phyloP scores from a whole-genome alignment of 2,329 filamentous ascomycete genomes.

The Conoideocrella luteorostrata region DNA sequence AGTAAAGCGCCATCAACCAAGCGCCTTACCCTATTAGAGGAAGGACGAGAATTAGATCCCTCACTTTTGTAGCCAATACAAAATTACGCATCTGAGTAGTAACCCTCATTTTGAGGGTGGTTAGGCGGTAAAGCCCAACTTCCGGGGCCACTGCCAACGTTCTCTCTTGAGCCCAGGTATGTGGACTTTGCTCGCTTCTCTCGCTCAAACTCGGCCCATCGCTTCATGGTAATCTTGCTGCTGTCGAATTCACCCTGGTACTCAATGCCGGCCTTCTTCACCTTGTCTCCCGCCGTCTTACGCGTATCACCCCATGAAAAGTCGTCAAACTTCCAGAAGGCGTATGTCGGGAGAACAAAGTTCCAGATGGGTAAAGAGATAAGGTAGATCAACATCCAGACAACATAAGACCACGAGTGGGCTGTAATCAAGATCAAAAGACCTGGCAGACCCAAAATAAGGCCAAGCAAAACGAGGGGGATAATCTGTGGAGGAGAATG shows the following conservation, averaged over 20 bases:
- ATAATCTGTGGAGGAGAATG: constrained; percentile 74
- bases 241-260: constrained; percentile 96
- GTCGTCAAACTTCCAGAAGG: constrained; percentile 99
- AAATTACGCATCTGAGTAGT: constrained; percentile 44
- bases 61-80: no score
- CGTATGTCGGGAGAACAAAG: constrained; percentile 86
- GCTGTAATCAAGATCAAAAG: constrained; percentile 90
- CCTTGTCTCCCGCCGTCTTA: constrained; percentile 87
- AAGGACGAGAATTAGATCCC: no score
- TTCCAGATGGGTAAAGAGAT: constrained; percentile 94
- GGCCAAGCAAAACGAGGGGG: constrained; percentile 76
- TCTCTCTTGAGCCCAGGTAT: constrained; percentile 49
- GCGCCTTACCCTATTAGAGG: no score
- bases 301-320: constrained; percentile 98
- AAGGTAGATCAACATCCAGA: constrained; percentile 97
- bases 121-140: constrained; percentile 37
- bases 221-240: constrained; percentile 98
- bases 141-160: constrained; percentile 33
- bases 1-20: no score
- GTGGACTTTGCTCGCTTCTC: constrained; percentile 45
- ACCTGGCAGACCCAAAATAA: constrained; percentile 91
- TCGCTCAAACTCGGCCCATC: constrained; percentile 93
- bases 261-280: constrained; percentile 79
- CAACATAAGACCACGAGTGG: constrained; percentile 83
- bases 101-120: constrained; percentile 48